Evolutionary conservation across 1,284 basidiomycete species (phyloP).

Genomic region (Grifola frondosa): DNA sequence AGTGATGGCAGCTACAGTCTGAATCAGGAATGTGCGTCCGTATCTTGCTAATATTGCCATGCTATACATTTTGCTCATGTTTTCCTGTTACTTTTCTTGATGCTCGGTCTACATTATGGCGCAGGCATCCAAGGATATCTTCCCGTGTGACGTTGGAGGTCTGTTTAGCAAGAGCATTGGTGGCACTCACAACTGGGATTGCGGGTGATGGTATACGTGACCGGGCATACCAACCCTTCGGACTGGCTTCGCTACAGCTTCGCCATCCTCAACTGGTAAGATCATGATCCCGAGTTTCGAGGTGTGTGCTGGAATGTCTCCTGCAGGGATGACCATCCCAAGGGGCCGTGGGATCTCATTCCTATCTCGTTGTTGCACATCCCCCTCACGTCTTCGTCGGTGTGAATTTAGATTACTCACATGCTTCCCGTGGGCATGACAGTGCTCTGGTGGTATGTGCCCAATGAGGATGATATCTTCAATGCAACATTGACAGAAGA

Average conservation of each 20-base stretch:
- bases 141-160: constrained; percentile 64
- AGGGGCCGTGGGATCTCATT: constrained; percentile 57
- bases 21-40: constrained; percentile 74
- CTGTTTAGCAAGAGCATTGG: constrained; percentile 68
- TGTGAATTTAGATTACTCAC: constrained; percentile 22
- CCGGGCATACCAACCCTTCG: constrained; percentile 47
- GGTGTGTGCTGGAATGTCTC: background rate
- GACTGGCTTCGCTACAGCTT: constrained; percentile 66
- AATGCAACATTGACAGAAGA: too few species aligned
- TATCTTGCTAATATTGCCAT: too few species aligned
- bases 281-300: too few species aligned
- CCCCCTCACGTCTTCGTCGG: too few species aligned
- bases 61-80: too few species aligned
- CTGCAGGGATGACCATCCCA: constrained; percentile 48
- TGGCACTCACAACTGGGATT: constrained; percentile 58
- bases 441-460: background rate
- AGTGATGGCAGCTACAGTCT: constrained; percentile 57
- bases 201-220: constrained; percentile 62
- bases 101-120: constrained; percentile 70
- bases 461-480: background rate
- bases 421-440: constrained; percentile 45
- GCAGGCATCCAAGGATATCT: constrained; percentile 68
- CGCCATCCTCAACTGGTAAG: constrained; percentile 60
- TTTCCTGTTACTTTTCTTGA: too few species aligned
- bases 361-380: too few species aligned